Evolutionary conservation across 1,139 yeast species (phyloP).

Genomic region (Kazachstania sp.): DNA sequence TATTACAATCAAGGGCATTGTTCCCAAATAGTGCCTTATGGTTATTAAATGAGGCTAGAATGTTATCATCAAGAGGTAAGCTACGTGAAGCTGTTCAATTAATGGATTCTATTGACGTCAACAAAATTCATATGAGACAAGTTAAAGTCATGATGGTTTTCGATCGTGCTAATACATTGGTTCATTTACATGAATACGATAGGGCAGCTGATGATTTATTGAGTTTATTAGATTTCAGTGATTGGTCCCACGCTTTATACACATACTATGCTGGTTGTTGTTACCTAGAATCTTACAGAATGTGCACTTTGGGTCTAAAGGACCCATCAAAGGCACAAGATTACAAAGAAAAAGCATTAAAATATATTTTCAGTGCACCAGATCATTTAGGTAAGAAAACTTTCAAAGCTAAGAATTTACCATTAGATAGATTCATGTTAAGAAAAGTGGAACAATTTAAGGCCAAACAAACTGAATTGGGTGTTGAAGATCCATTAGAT

Average conservation of each 20-base stretch:
- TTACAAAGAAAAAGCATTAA: slow-evolving; percentile 53
- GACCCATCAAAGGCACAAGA: slow-evolving; percentile 31
- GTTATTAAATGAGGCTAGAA: slow-evolving; percentile 84
- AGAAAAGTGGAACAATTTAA: slow-evolving; percentile 63
- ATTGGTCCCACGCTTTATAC: slow-evolving; percentile 90
- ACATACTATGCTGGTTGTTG: slow-evolving; percentile 82
- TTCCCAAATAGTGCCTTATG: slow-evolving; percentile 90
- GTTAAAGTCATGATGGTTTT: slow-evolving; percentile 80
- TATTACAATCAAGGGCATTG: slow-evolving; percentile 54
- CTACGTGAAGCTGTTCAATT: slow-evolving; percentile 58
- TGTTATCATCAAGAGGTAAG: slow-evolving; percentile 72
- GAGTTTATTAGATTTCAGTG: slow-evolving; percentile 59
- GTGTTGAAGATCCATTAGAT: slow-evolving; percentile 50
- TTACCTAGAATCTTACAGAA: slow-evolving; percentile 70
- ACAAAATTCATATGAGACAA: slow-evolving; percentile 74
- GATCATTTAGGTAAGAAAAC: slow-evolving; percentile 51
- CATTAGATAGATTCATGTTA: slow-evolving; percentile 75
- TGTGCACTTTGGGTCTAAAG: slow-evolving; percentile 44
- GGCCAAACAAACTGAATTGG: slow-evolving; percentile 35
- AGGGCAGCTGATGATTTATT: slow-evolving; percentile 71
- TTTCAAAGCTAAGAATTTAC: slow-evolving; percentile 79
- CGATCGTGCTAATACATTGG: slow-evolving; percentile 73
- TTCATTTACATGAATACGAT: slow-evolving; percentile 70
- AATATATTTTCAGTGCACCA: slow-evolving; percentile 60
- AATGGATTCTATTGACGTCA: slow-evolving; percentile 65